These are phyloP conservation scores for Amphibolis antarctica DNA, from an alignment of 106 monocot genomes.

Conservation along the genomic window DNA sequence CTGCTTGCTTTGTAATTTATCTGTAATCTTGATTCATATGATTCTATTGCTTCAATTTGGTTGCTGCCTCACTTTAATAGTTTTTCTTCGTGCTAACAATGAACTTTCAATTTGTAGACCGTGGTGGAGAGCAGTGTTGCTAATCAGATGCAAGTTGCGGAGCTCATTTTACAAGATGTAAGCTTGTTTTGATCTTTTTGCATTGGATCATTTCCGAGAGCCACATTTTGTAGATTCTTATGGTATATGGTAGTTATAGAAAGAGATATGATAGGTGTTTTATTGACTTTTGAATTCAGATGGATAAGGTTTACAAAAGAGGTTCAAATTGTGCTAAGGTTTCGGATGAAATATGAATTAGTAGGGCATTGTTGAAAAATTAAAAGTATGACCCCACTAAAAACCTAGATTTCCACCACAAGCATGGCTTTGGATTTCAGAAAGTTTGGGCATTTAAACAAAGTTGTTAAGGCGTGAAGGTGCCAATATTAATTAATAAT, in stretches of 20 bases:
- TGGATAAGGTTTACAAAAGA: no score
- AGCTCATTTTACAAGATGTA: conserved; percentile 35
- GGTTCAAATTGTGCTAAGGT: no score
- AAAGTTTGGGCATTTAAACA: no score
- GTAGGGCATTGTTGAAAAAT: neutral
- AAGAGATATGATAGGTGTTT: no score
- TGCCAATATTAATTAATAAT: no score
- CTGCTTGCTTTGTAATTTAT: no score
- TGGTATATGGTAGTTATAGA: no score
- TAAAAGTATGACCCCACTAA: neutral
- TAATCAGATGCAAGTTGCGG: conserved; percentile 67
- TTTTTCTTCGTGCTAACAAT: neutral
- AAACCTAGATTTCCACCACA: neutral
- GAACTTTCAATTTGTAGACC: conserved; percentile 34
- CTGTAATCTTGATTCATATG: no score
- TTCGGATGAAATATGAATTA: no score
- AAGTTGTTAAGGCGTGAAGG: no score
- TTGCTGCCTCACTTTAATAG: neutral
- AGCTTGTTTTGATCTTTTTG: neutral
- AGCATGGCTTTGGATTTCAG: no score
- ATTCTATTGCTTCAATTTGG: neutral
- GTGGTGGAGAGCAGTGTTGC: conserved; percentile 58
- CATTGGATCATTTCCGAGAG: neutral
- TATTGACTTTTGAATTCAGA: no score
- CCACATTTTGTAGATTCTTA: neutral